Percentiles rank a stretch among this genome's conserved stretches.
Evolutionary conservation across 202 grass and related monocot species (phyloP).

Genomic region (Carex sylvatica): DNA sequence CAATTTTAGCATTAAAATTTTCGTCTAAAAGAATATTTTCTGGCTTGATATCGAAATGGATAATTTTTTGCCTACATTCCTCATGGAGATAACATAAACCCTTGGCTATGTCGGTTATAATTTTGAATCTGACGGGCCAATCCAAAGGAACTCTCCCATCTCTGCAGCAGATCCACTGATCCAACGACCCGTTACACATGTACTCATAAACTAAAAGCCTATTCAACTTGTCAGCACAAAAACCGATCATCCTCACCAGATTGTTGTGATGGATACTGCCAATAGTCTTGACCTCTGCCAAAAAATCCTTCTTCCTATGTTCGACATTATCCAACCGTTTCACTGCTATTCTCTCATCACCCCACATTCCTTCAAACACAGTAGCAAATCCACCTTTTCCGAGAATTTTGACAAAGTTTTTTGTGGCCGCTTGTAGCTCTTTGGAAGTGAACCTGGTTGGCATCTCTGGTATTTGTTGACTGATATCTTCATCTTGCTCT

Average conservation of each 20-base stretch:
- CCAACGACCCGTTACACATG: constrained; percentile 33
- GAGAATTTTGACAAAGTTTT: constrained; percentile 30
- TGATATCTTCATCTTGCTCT: constrained; percentile 12
- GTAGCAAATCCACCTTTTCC: constrained; percentile 46
- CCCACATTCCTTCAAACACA: constrained; percentile 33
- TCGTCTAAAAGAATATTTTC: constrained; percentile 47
- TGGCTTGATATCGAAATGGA: constrained; percentile 54
- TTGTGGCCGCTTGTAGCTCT: constrained; percentile 29
- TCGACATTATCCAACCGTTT: constrained; percentile 34
- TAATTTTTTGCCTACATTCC: constrained; percentile 47
- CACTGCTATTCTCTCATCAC: constrained; percentile 24
- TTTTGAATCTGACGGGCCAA: constrained; percentile 42
- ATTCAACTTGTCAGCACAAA: not conserved
- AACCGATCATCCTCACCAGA: constrained; percentile 20
- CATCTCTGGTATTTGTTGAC: constrained; percentile 27
- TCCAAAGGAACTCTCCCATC: constrained; percentile 22
- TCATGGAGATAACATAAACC: constrained; percentile 46
- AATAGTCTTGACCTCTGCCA: constrained; percentile 45
- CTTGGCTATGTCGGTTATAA: constrained; percentile 40
- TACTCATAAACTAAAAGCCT: constrained; percentile 32
- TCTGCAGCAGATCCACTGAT: constrained; percentile 29
- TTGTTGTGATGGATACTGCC: constrained; percentile 45
- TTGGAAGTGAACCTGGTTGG: constrained; percentile 34
- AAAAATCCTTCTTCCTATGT: constrained; percentile 35
- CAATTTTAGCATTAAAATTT: constrained; percentile 39